These are phyloP conservation scores for Schizopora paradoxa DNA, from an alignment of 1,284 basidiomycete species.

Conservation along the genomic window DNA sequence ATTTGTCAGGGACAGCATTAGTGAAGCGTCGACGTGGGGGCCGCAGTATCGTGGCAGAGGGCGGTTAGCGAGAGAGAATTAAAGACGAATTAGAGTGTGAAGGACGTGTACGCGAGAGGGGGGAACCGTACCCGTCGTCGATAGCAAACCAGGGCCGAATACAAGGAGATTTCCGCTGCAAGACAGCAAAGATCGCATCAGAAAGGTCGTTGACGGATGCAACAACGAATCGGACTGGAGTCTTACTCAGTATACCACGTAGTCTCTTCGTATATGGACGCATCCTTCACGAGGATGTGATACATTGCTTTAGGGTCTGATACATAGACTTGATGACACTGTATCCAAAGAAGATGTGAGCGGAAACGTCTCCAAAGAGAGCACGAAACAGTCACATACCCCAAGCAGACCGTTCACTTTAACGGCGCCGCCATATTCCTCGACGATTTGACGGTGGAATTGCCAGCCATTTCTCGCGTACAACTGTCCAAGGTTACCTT, in stretches of 20 bases:
- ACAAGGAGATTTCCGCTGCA: conserved; percentile 16
- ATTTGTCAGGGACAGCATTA: no score
- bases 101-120: neutral
- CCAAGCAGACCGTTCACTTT: conserved; percentile 17
- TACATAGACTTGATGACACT: conserved; percentile 18
- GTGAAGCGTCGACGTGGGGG: no score
- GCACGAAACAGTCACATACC: conserved; percentile 5
- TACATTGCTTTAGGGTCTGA: conserved; percentile 18
- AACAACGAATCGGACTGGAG: neutral
- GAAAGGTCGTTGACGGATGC: neutral
- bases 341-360: neutral
- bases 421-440: conserved; percentile 17
- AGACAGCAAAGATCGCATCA: neutral
- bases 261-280: conserved; percentile 16
- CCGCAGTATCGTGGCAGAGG: no score
- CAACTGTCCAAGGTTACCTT: conserved; percentile 17
- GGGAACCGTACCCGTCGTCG: conserved; percentile 11
- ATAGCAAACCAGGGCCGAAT: conserved; percentile 17
- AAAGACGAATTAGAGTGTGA: no score
- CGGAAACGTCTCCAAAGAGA: neutral
- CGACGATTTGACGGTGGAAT: conserved; percentile 16
- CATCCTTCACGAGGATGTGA: conserved; percentile 18
- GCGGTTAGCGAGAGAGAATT: no score
- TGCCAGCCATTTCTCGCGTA: conserved; percentile 17
- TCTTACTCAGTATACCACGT: conserved; percentile 17